Base-by-base conservation (phyloP, 805 yeast genomes). In the Metschnikowia peoriensis region DNA sequence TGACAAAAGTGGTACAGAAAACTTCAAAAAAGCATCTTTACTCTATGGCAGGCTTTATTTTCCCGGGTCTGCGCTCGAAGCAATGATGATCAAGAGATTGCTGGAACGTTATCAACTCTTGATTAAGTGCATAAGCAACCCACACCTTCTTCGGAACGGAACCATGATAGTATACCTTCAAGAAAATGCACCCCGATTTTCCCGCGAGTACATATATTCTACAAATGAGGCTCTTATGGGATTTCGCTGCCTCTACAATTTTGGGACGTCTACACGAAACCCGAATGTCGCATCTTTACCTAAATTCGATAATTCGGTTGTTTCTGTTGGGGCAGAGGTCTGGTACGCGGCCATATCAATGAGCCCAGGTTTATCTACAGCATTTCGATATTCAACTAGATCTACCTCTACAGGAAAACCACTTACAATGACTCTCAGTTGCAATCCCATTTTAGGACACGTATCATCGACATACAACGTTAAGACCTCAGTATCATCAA, bases 361-460 rank as follows among this genome's bases (percentile, higher is more conserved):
- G 79, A 85, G 93, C 53, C 97, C 97, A 0, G 98, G 97, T 0
- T 66, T 92, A 16, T 89, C 97, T 0, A 82, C 96, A 1, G 93
- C 96, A 0, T 66, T 90, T 45, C 72, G 97, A 43, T 93, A 94
- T 66, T 80, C 93, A 1, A 89, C 97, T 0, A 85, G 89, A 55
- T 84, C 97, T 0, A 84, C 94, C 0, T 82, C 88, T 41, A 88
- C 96, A 0, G 96, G 96, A 4, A 87, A 89, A 56, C 99, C 99
- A 0, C 70, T 92, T 56, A 88, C 97, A 0, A 80, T 94, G 78
- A 88, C 98, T 0, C 63, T 93, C 39, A 85, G 96, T 0, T 78
- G 86, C 52, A 94, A 94, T 66, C 99, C 99, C 1, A 73, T 94
- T 14, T 74, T 93, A 65, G 99, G 99, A 2, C 92, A 91, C 58